Percentiles rank a stretch among this genome's conserved stretches.
These are phyloP conservation scores for Eucalyptus pumila DNA, from an alignment of 345 rosid species.

Conservation along the genomic window DNA sequence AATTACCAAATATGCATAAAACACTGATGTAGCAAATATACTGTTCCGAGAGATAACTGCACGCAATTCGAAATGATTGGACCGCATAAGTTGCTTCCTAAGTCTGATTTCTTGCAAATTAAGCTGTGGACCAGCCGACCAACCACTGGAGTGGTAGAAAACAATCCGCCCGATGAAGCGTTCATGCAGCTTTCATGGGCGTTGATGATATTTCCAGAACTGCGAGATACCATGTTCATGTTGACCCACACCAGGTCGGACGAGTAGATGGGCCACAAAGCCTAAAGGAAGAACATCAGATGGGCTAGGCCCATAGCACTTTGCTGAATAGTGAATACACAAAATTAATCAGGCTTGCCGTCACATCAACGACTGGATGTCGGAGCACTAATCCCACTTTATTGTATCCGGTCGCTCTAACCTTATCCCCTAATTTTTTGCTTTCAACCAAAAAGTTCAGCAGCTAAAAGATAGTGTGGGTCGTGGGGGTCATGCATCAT, in stretches of 20 bases:
- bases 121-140: neutral
- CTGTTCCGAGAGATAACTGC: neutral
- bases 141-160: accelerated
- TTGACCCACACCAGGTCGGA: neutral
- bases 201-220: neutral
- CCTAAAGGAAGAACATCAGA: neutral
- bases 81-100: neutral
- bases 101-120: neutral
- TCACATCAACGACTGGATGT: neutral
- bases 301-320: neutral
- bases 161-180: neutral
- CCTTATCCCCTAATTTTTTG: neutral
- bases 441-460: neutral
- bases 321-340: neutral
- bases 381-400: neutral
- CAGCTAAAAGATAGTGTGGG: neutral
- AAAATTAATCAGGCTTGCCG: neutral
- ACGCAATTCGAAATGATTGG: neutral
- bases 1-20: neutral
- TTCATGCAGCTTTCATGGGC: neutral
- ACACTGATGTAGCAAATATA: neutral
- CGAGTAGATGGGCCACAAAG: neutral
- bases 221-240: neutral
- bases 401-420: neutral
- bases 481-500: neutral